phyloP scores from a whole-genome alignment of 768 basidiomycete species.

The Lentinula lateritia region DNA sequence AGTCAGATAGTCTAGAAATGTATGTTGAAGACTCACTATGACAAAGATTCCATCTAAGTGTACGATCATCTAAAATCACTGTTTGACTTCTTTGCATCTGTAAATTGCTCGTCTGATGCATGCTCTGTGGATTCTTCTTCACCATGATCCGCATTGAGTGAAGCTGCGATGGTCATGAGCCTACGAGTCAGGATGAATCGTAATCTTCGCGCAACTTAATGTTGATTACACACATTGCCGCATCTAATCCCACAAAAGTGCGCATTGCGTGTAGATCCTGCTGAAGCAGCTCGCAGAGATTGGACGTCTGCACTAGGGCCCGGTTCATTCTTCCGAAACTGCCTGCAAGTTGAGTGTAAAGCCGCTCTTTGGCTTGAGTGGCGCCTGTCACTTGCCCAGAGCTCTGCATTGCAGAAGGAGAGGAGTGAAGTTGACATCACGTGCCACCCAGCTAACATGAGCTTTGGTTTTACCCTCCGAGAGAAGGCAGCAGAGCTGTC shows the following conservation, averaged over 20 bases:
- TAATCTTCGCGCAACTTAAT: background rate
- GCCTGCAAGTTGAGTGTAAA: constrained; percentile 72
- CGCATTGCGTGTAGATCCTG: constrained; percentile 75
- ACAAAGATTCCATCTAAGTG: background rate
- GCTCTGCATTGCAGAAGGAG: background rate
- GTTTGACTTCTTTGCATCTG: background rate
- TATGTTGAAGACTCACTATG: background rate
- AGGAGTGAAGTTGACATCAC: background rate
- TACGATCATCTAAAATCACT: background rate
- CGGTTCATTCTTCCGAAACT: constrained; percentile 64
- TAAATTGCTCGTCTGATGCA: background rate
- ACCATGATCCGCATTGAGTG: constrained; percentile 28
- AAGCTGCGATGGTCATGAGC: constrained; percentile 46
- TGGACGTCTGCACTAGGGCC: constrained; percentile 67
- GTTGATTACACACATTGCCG: constrained; percentile 60
- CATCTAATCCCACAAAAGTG: constrained; percentile 72
- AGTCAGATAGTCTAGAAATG: no score
- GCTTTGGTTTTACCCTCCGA: background rate
- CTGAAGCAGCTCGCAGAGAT: constrained; percentile 71
- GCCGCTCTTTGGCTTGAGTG: constrained; percentile 73
- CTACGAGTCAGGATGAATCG: constrained; percentile 18
- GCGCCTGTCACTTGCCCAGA: constrained; percentile 40
- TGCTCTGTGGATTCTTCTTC: constrained; percentile 4
- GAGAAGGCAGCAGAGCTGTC: no score
- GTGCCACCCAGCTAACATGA: background rate